Evolutionary conservation across 768 basidiomycete genomes (phyloP).

Genomic region (Tricholoma flavovirens): DNA sequence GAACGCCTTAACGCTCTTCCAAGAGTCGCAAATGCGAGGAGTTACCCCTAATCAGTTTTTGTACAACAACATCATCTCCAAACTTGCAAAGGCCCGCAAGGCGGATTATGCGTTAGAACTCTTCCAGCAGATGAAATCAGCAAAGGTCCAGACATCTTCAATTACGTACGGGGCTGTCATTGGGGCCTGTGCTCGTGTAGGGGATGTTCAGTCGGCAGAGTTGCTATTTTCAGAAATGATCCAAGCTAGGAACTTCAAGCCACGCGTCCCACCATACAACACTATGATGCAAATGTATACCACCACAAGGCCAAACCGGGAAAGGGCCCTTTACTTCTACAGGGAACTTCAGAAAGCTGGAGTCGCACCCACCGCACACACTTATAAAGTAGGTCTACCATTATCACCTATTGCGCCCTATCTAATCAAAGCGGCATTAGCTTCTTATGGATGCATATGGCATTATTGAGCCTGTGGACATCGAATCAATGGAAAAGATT

Average conservation of each 20-base stretch:
- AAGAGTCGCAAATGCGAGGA: constrained; percentile 65
- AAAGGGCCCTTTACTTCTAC: constrained; percentile 71
- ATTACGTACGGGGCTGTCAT: constrained; percentile 96
- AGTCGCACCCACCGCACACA: constrained; percentile 80
- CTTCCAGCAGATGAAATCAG: constrained; percentile 81
- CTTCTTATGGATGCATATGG: constrained; percentile 89
- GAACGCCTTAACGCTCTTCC: constrained; percentile 79
- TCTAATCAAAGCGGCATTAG: constrained; percentile 29
- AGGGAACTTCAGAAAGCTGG: constrained; percentile 52
- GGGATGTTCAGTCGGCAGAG: constrained; percentile 79
- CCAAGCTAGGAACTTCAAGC: constrained; percentile 63
- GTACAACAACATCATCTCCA: constrained; percentile 97
- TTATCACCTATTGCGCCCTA: background rate
- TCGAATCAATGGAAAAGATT: constrained; percentile 61
- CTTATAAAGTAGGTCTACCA: constrained; percentile 71
- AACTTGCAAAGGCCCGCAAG: constrained; percentile 90
- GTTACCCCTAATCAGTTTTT: constrained; percentile 81
- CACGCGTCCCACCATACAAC: constrained; percentile 93
- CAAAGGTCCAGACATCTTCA: constrained; percentile 58
- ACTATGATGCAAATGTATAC: constrained; percentile 98
- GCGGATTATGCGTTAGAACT: constrained; percentile 83
- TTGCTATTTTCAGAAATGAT: constrained; percentile 84
- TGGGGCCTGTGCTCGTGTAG: constrained; percentile 88
- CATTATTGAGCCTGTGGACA: constrained; percentile 75
- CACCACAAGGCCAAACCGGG: constrained; percentile 82